Evolutionary conservation across 2,329 filamentous ascomycete genomes (phyloP), one percentile per base, ranked within the genome.

Genomic region (Trichophyton benhamiae): DNA sequence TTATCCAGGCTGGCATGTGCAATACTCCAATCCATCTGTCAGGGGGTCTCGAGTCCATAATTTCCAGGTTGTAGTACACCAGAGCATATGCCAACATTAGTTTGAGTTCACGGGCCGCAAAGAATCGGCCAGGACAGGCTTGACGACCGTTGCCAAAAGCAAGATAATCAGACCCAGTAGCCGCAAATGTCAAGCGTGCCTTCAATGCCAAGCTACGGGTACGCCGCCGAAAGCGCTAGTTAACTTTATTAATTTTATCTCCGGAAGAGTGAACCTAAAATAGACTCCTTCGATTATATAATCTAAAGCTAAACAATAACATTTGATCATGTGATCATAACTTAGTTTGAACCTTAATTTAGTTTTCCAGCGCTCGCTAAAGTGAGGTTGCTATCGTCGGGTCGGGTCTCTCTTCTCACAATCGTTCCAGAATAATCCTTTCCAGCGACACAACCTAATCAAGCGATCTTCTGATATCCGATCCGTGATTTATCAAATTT

Each of bases 121-220:
- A 67, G n/a, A 72, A 63, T 4, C 71, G 68, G 1, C 75, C 77
- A 0, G 75, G 74, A 59, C 76, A 79, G n/a, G 76, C 69, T 3
- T 75, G 72, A 0, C 75, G 70, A 2, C 77, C 75, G 55, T 72
- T 78, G 0, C 76, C 75, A 49, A 77, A 75, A 4, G 67, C 66
- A 22, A 48, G 44, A 22, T 48, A 48, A 20, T 20, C 33, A 33
- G 5, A 7, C 17, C 36, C 22, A 48, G 38, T 22, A 48, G 38
- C 17, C 8, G 44, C 44, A 48, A 48, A 48, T 17, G 44, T 20
- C 20, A 20, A 20, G 20, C 20, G 20, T 20, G 20, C n/a, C n/a
- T n/a, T n/a, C n/a, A 48, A 48, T 48, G 44, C 44, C 20, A 48
- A 17, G 20, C 15, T 48, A 17, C 15, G 44, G 17, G 44, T 48